Percentiles rank a stretch among this genome's conserved stretches.
phyloP scores from a whole-genome alignment of 306 rosid genomes.

The Sindora glabra region DNA sequence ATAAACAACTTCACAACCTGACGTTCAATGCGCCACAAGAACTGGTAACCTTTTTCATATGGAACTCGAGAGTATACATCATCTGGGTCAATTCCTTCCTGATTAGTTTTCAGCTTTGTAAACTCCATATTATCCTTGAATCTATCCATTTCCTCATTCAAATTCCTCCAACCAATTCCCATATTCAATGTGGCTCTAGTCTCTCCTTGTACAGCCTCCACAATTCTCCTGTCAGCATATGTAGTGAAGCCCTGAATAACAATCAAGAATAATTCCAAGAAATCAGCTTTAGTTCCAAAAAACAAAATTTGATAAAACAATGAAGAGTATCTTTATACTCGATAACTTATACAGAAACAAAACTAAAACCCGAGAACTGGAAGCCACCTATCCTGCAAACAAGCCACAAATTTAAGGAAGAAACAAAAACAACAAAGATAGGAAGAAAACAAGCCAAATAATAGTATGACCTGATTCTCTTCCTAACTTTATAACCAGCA shows the following conservation, averaged over 20 bases:
- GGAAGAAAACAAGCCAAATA: too few species aligned
- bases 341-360: too few species aligned
- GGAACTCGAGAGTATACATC: slow-evolving; percentile 56
- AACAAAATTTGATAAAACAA: too few species aligned
- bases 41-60: slow-evolving; percentile 59
- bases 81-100: slow-evolving; percentile 59
- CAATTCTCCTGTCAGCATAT: slow-evolving; percentile 59
- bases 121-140: slow-evolving; percentile 57
- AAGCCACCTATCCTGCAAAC: too few species aligned
- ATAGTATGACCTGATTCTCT: too few species aligned
- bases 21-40: slow-evolving; percentile 59
- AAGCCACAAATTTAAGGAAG: too few species aligned
- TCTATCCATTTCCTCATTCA: slow-evolving; percentile 43
- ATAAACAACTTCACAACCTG: slow-evolving; percentile 23
- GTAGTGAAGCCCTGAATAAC: slow-evolving; percentile 48
- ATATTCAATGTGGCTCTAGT: slow-evolving; percentile 40
- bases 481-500: too few species aligned
- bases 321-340: too few species aligned
- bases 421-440: too few species aligned
- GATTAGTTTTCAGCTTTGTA: slow-evolving; percentile 50
- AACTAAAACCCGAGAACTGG: too few species aligned
- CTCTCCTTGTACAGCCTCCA: too few species aligned
- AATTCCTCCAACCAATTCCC: slow-evolving; percentile 59
- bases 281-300: too few species aligned
- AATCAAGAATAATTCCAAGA: background rate